phyloP scores from a whole-genome alignment of 2,329 filamentous ascomycete species.

The Aspergillus calidoustus region DNA sequence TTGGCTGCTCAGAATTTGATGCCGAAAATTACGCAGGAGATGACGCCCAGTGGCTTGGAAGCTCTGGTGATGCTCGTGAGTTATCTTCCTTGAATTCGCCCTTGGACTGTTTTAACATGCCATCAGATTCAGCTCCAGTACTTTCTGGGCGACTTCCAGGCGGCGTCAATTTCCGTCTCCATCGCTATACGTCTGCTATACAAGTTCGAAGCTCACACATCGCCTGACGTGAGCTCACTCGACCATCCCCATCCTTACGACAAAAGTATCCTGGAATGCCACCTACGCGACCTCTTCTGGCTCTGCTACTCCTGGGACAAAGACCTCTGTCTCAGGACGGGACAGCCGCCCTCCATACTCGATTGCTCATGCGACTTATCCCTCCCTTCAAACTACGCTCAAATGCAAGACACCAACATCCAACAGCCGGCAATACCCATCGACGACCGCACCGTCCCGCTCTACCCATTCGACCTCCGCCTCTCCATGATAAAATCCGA shows the following conservation, averaged over 20 bases:
- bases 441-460: constrained; percentile 27
- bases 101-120: neutral
- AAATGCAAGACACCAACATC: neutral
- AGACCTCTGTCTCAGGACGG: constrained; percentile 22
- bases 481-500: constrained; percentile 55
- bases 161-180: constrained; percentile 20
- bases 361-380: constrained; percentile 13
- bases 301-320: constrained; percentile 26
- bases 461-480: constrained; percentile 49
- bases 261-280: neutral
- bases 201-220: constrained; percentile 1
- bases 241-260: neutral
- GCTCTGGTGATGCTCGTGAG: neutral
- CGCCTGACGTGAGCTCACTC: neutral
- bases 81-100: neutral
- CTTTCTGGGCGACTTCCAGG: constrained; percentile 22
- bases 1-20: constrained; percentile 12
- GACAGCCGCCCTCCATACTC: constrained; percentile 11
- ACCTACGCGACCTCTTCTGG: constrained; percentile 24
- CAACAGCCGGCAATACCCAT: neutral
- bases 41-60: constrained; percentile 11
- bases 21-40: constrained; percentile 17
- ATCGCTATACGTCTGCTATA: constrained; percentile 24
- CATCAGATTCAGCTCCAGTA: constrained; percentile 21
- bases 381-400: neutral